Evolutionary conservation across 352 stramenopile genomes (phyloP).

Genomic region (Plasmopara viticola): DNA sequence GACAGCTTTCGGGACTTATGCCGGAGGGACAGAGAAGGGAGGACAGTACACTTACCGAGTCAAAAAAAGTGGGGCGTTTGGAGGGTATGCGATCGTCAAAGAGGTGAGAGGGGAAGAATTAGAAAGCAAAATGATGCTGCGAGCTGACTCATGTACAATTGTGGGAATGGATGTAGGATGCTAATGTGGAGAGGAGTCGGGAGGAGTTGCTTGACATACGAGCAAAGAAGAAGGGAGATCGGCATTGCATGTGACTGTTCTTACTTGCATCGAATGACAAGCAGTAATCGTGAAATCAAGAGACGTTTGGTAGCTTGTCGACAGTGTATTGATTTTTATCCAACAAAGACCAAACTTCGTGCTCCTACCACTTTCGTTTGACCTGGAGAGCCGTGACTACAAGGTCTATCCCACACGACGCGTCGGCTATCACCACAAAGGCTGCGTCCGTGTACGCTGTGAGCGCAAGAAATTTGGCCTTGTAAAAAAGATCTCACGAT

Average conservation of each 20-base stretch:
- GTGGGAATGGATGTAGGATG: slow-evolving; percentile 22
- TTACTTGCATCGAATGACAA: background rate
- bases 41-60: slow-evolving; percentile 67
- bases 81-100: slow-evolving; percentile 84
- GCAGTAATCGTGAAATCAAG: slow-evolving; percentile 10
- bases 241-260: slow-evolving; percentile 61
- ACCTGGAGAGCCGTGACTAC: too few relatives aligned
- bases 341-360: background rate
- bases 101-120: slow-evolving; percentile 27
- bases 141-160: background rate
- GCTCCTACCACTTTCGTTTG: too few relatives aligned
- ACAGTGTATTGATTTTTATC: slow-evolving; percentile 12
- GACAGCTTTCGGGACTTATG: slow-evolving; percentile 84
- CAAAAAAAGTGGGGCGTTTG: slow-evolving; percentile 79
- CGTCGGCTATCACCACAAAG: too few relatives aligned
- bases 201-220: slow-evolving; percentile 84
- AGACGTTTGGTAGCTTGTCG: slow-evolving; percentile 18
- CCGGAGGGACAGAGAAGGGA: slow-evolving; percentile 70
- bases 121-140: background rate
- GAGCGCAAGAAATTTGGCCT: too few relatives aligned
- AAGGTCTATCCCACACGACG: too few relatives aligned
- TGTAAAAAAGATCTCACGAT: too few relatives aligned
- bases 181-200: slow-evolving; percentile 55
- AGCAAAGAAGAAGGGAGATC: slow-evolving; percentile 85
- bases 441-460: too few relatives aligned